phyloP scores from a whole-genome alignment of 495 filamentous ascomycete genomes.

The Venustampulla echinocandica region DNA sequence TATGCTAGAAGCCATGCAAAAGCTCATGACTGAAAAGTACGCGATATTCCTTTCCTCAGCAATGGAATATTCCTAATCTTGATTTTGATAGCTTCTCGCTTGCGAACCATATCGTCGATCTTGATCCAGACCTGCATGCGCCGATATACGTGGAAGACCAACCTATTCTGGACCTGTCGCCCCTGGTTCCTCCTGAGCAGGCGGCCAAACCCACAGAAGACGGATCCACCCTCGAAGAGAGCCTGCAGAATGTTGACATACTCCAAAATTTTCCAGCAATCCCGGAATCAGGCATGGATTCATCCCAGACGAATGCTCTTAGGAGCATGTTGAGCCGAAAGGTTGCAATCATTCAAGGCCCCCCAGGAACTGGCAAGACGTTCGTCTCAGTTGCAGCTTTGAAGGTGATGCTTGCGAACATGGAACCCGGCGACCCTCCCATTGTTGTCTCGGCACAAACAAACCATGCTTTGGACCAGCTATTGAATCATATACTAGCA shows the following conservation, averaged over 20 bases:
- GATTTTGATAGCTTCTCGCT: constrained; percentile 44
- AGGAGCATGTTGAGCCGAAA: constrained; percentile 56
- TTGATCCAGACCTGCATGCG: constrained; percentile 32
- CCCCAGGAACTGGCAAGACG: constrained; percentile 88
- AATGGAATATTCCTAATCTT: too few relatives aligned
- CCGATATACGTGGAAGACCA: constrained; percentile 41
- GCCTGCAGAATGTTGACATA: constrained; percentile 31
- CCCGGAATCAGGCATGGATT: constrained; percentile 40
- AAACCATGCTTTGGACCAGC: constrained; percentile 87
- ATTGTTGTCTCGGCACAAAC: constrained; percentile 45
- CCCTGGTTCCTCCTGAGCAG: constrained; percentile 11
- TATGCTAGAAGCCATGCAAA: constrained; percentile 53
- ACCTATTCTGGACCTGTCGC: constrained; percentile 37
- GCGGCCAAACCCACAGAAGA: background rate
- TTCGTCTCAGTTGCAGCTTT: constrained; percentile 66
- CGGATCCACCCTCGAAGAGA: background rate
- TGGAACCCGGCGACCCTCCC: constrained; percentile 51
- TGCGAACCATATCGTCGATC: constrained; percentile 45
- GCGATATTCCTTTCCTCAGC: too few relatives aligned
- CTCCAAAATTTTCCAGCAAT: constrained; percentile 40
- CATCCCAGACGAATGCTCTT: constrained; percentile 49
- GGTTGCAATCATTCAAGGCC: constrained; percentile 78
- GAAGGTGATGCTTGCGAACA: constrained; percentile 56
- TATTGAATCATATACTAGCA: constrained; percentile 56
- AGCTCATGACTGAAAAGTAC: constrained; percentile 48